Evolutionary conservation across 306 rosid genomes (phyloP), one percentile per base, ranked within the genome.

Genomic region (Rosa lucieae): DNA sequence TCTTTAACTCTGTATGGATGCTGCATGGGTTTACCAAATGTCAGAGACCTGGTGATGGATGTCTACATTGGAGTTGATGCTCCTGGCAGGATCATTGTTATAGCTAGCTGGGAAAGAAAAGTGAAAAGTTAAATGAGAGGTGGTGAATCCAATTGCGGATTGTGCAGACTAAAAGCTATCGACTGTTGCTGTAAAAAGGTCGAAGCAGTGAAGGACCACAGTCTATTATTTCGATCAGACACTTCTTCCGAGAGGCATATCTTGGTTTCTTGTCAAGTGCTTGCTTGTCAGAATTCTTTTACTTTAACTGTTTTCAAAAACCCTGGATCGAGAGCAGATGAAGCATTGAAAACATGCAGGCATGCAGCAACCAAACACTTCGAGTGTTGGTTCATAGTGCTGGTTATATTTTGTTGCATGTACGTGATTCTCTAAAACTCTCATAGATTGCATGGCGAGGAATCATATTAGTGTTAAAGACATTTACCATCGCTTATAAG

Each of bases 121-220:
- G 81, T 55, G 81, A 82, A 74, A 86, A 67, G 11, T 63, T 29
- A 32, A 32, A 32, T 62, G 82, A 85, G 82, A 77, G 9, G 4
- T 32, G 71, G 87, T 84, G 90, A 83, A 91, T 91, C 96, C 70
- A 80, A 82, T 88, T 86, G 91, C 74, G 68, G 72, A 32, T 77
- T 77, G 56, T 53, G 18, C 61, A 76, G 75, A 77, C 82, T 39
- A 68, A 52, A 85, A 69, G 49, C 32, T 6, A 62, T 29, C 29
- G 62, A 46, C 47, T 66, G 72, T 58, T 58, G 74, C 9, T 72
- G 75, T 10, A 21, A 80, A 80, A 77, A 44, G 76, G 39, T 61
- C 10, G 74, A 66, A 70, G 29, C 59, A 55, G 26, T 39, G 23
- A 77, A 76, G 86, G 92, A 88, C 92, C 89, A 83, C 88, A 44